Conservation (phyloP, 352 stramenopile species). For the Phytophthora boehmeriae region DNA sequence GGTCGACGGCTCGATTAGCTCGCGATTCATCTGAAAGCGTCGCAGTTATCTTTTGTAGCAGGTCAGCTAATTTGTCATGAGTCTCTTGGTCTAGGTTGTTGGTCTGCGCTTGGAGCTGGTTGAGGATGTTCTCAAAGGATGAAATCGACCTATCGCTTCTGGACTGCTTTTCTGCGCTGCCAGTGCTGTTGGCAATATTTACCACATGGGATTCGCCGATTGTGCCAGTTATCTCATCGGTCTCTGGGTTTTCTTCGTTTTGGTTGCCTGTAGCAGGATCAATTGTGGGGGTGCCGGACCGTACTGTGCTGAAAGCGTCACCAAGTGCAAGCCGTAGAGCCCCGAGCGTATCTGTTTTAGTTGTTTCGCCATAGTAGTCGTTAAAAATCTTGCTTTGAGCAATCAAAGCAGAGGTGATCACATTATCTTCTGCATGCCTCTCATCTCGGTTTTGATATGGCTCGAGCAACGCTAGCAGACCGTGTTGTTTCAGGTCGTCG, state of each 20-base stretch:
- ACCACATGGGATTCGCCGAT: no score
- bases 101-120: conserved; percentile 32
- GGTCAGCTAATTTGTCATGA: conserved; percentile 24
- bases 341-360: conserved; percentile 18
- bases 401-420: conserved; percentile 3
- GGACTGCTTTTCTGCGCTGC: neutral
- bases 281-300: neutral
- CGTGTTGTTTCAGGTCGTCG: conserved; percentile 43
- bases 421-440: neutral
- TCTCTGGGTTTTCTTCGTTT: conserved; percentile 14
- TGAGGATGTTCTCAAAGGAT: conserved; percentile 26
- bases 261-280: conserved; percentile 20
- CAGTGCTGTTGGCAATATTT: no score
- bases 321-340: conserved; percentile 25
- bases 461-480: conserved; percentile 44
- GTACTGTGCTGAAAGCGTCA: conserved; percentile 14
- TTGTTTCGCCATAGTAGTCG: conserved; percentile 19
- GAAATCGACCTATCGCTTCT: neutral
- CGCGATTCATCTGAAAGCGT: conserved; percentile 28
- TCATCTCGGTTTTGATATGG: conserved; percentile 15
- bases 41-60: conserved; percentile 30
- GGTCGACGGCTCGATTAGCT: conserved; percentile 29
- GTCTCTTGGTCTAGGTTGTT: conserved; percentile 35
- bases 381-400: conserved; percentile 22
- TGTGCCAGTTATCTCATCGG: neutral